These are phyloP conservation scores for Sungouiella thailandica DNA, from an alignment of 805 yeast species.

Conservation along the genomic window DNA sequence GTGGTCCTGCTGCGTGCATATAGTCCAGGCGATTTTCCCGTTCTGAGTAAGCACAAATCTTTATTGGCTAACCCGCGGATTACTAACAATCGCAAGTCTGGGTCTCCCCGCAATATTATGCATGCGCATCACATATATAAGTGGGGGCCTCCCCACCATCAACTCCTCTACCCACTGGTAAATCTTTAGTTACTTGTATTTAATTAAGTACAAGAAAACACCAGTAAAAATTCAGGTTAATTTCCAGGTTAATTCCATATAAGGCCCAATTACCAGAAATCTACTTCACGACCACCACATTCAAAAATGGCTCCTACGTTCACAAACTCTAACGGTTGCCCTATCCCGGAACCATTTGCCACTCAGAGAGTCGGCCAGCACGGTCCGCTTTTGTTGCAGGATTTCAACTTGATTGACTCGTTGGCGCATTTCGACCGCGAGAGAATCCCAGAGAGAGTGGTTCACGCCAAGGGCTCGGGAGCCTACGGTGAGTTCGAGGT, in stretches of 20 bases:
- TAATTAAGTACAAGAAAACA: too few relatives aligned
- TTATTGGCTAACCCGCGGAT: constrained; percentile 7
- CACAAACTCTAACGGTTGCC: constrained; percentile 72
- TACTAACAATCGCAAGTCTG: constrained; percentile 8
- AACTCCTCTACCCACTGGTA: too few relatives aligned
- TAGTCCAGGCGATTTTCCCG: too few relatives aligned
- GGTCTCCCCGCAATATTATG: constrained; percentile 10
- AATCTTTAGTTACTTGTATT: too few relatives aligned
- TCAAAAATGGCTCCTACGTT: constrained; percentile 50
- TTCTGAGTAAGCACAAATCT: too few relatives aligned
- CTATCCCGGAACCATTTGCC: constrained; percentile 72
- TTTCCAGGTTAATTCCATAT: too few relatives aligned
- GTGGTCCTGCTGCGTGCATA: too few relatives aligned
- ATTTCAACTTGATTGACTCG: constrained; percentile 73
- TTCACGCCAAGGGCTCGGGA: constrained; percentile 92
- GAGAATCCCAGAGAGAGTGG: constrained; percentile 88
- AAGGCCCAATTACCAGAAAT: too few relatives aligned
- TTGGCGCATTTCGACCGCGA: constrained; percentile 87
- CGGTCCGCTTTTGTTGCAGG: constrained; percentile 80
- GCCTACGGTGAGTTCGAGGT: constrained; percentile 85
- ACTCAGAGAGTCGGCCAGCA: constrained; percentile 69
- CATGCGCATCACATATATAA: too few relatives aligned
- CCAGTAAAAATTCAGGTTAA: too few relatives aligned
- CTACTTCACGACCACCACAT: too few relatives aligned
- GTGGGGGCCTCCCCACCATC: too few relatives aligned